Conservation (phyloP, 73 alveolate species). For the Paramecium tetraurelia region DNA sequence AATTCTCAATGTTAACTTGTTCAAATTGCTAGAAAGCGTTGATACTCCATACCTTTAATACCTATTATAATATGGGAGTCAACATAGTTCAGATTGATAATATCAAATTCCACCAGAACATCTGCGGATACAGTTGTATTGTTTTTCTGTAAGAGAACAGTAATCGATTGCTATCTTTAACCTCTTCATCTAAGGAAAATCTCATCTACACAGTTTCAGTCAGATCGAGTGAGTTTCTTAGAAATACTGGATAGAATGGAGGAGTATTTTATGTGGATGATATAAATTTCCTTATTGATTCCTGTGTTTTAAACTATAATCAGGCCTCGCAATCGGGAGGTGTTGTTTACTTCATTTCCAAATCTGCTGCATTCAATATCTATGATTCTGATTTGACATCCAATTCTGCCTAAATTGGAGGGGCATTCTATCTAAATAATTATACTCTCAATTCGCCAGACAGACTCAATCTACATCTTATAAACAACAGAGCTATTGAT, state of each 20-base stretch:
- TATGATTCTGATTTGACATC: background rate
- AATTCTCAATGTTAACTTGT: background rate
- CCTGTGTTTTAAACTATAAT: background rate
- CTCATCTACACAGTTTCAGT: background rate
- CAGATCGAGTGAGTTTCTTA: background rate
- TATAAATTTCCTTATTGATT: background rate
- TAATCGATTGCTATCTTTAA: background rate
- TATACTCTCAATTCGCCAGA: background rate
- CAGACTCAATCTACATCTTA: background rate
- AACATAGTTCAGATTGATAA: background rate
- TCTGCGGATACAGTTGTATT: background rate
- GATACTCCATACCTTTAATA: background rate
- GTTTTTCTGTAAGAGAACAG: background rate
- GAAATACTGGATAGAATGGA: background rate
- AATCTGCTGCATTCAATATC: background rate
- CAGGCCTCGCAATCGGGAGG: background rate
- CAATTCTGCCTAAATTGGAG: conserved; percentile 18
- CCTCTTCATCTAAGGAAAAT: background rate
- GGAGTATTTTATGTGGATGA: background rate
- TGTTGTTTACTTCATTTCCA: background rate
- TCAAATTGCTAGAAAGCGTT: background rate
- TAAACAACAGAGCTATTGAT: background rate
- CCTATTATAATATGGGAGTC: background rate
- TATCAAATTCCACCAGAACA: background rate
- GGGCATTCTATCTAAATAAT: background rate